Percentiles rank a stretch among this genome's conserved stretches.
Conservation (phyloP, 495 filamentous ascomycete genomes). For the Xylaria telfairii region DNA sequence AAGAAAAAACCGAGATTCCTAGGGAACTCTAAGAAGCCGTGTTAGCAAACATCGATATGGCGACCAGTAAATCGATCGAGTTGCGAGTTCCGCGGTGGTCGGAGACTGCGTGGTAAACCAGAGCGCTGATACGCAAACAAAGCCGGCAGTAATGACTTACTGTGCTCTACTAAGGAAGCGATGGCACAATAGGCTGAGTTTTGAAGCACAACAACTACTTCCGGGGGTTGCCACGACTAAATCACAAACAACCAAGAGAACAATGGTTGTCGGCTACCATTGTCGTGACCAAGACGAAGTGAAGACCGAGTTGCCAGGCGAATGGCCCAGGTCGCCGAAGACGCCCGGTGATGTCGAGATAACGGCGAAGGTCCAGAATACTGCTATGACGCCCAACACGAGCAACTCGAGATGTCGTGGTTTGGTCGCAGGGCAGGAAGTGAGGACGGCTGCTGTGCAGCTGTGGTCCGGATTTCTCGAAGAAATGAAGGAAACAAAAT, state of each 20-base stretch:
- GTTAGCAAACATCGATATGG: background rate
- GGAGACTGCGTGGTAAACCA: background rate
- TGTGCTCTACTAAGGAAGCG: background rate
- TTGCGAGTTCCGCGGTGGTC: background rate
- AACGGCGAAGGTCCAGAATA: background rate
- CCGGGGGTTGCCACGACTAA: conserved; percentile 9
- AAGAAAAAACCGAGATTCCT: background rate
- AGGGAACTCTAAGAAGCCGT: background rate
- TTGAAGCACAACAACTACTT: background rate
- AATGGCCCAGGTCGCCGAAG: conserved; percentile 5
- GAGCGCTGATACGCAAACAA: background rate
- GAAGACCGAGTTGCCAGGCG: background rate
- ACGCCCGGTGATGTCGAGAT: conserved; percentile 9
- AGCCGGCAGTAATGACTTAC: conserved; percentile 8
- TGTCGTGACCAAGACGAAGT: conserved; percentile 11
- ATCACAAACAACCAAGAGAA: conserved; percentile 22
- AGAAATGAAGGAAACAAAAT: conserved; percentile 19
- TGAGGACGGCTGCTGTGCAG: conserved; percentile 20
- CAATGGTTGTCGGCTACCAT: conserved; percentile 21
- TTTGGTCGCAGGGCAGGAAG: background rate
- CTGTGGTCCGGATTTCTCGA: conserved; percentile 14
- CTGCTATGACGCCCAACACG: background rate
- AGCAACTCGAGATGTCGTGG: background rate
- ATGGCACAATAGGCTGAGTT: background rate
- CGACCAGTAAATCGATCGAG: background rate